phyloP scores from a whole-genome alignment of 768 basidiomycete genomes.

The Phanerochaete sordida region DNA sequence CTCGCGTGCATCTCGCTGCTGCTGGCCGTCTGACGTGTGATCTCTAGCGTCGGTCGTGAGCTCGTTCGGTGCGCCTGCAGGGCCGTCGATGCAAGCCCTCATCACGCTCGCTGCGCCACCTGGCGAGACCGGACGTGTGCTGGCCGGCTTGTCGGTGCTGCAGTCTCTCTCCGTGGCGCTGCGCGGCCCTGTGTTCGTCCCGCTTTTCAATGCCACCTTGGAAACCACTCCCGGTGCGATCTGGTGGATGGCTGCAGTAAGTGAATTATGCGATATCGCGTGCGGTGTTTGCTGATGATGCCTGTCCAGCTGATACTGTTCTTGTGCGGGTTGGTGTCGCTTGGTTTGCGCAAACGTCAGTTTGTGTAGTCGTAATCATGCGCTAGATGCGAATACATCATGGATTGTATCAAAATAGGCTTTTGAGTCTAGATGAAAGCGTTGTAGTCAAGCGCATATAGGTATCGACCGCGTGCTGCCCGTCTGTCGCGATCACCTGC shows the following conservation, averaged over 20 bases:
- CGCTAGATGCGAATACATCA: too few relatives aligned
- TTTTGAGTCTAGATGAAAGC: too few relatives aligned
- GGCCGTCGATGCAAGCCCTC: not conserved
- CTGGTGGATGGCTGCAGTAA: not conserved
- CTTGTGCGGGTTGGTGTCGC: too few relatives aligned
- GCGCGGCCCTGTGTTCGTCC: not conserved
- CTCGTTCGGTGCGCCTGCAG: not conserved
- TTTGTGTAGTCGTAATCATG: too few relatives aligned
- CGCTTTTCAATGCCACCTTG: conserved; percentile 1
- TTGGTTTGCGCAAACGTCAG: too few relatives aligned
- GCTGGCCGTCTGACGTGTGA: not conserved
- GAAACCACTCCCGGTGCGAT: not conserved
- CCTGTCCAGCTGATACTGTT: too few relatives aligned
- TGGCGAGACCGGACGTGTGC: not conserved
- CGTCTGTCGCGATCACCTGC: too few relatives aligned
- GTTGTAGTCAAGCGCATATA: too few relatives aligned
- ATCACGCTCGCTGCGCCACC: conserved; percentile 3
- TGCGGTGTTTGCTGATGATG: not conserved
- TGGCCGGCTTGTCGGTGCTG: not conserved
- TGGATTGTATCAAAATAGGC: too few relatives aligned
- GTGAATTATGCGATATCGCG: not conserved
- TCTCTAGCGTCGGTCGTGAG: not conserved
- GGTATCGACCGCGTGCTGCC: too few relatives aligned
- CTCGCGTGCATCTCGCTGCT: too few relatives aligned
- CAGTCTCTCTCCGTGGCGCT: not conserved